Conservation (phyloP, 176 grass and related monocot species). For the Hsuehochloa calcarea region DNA sequence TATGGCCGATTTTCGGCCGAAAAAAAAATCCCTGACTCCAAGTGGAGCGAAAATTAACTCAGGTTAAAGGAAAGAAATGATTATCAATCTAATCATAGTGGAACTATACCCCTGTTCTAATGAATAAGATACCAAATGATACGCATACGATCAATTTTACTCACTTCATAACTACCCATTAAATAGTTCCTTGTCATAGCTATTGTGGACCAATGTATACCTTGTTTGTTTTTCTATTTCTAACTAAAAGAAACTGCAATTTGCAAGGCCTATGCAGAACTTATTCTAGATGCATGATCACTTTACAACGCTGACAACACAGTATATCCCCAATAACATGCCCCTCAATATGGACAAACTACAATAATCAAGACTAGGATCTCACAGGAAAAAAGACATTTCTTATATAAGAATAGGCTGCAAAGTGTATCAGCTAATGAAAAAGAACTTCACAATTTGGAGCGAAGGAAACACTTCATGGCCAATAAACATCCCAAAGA, state of each 20-base stretch:
- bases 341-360: conserved; percentile 10
- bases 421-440: not conserved
- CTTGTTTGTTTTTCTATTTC: not conserved
- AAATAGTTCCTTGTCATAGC: conserved; percentile 7
- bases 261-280: not conserved
- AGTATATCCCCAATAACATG: not conserved
- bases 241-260: not conserved
- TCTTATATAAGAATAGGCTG: not conserved
- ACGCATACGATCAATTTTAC: not conserved
- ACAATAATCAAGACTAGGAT: not conserved
- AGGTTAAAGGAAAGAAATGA: not conserved
- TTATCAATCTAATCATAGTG: not conserved
- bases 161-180: conserved; percentile 9
- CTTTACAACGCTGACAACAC: not conserved
- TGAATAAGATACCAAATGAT: conserved; percentile 17
- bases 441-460: not conserved
- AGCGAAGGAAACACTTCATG: not conserved
- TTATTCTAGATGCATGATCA: not conserved
- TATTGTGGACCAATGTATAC: not conserved
- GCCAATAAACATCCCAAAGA: conserved; percentile 1
- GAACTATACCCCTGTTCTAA: not conserved
- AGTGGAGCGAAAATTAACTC: conserved; percentile 1
- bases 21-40: too few relatives aligned
- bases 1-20: too few relatives aligned
- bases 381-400: not conserved